phyloP scores from a whole-genome alignment of 441 rosid genomes.

The Francoa sonchifolia region DNA sequence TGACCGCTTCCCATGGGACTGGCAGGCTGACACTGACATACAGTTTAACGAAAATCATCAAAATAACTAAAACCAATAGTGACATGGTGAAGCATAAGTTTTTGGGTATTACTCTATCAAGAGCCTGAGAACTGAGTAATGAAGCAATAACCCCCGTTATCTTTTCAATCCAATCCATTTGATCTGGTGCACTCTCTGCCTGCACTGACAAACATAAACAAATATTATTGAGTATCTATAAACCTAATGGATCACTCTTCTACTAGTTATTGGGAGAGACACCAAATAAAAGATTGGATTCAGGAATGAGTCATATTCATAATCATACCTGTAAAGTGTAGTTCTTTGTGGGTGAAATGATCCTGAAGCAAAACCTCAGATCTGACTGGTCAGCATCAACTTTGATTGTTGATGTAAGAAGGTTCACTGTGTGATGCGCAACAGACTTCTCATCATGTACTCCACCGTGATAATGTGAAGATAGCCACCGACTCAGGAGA shows the following conservation, averaged over 20 bases:
- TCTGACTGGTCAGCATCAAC: constrained; percentile 90
- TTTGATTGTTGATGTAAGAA: constrained; percentile 88
- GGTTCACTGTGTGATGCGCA: constrained; percentile 89
- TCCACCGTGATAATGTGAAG: constrained; percentile 87
- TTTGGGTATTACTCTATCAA: constrained; percentile 45
- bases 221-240: constrained; percentile 10
- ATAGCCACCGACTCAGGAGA: constrained; percentile 86
- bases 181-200: constrained; percentile 94
- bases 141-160: constrained; percentile 96
- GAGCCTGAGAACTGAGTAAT: constrained; percentile 64
- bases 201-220: constrained; percentile 28
- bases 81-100: not conserved
- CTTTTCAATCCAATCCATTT: constrained; percentile 96
- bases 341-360: constrained; percentile 78
- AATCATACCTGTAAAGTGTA: constrained; percentile 70
- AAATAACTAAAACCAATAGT: constrained; percentile 1
- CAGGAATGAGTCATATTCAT: not conserved
- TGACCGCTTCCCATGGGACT: constrained; percentile 38
- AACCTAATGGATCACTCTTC: too few species aligned
- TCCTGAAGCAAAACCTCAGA: constrained; percentile 94
- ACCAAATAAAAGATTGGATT: not conserved
- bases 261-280: too few species aligned
- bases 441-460: constrained; percentile 83
- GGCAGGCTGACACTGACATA: constrained; percentile 44
- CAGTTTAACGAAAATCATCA: constrained; percentile 11